These are phyloP conservation scores for Cardamine occulta DNA, from an alignment of 345 rosid genomes.

Conservation along the genomic window DNA sequence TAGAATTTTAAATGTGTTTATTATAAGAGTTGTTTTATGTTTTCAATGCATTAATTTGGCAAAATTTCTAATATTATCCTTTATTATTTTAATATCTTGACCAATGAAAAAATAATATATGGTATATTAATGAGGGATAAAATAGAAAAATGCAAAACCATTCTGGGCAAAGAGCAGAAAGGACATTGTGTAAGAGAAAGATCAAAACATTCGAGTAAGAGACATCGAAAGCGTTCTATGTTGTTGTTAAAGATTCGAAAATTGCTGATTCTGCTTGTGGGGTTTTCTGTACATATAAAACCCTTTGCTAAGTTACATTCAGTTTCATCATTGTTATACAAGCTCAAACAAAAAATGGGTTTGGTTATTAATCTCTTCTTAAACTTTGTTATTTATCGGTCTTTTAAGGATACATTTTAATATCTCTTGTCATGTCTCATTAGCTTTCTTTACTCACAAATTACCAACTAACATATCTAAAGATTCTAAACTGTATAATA, in stretches of 20 bases:
- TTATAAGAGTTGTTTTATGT: too few relatives aligned
- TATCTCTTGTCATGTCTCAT: neutral
- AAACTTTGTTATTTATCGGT: neutral
- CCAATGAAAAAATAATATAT: too few relatives aligned
- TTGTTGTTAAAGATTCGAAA: constrained; percentile 28
- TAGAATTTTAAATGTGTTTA: too few relatives aligned
- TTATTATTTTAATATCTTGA: too few relatives aligned
- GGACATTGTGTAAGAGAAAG: constrained; percentile 49
- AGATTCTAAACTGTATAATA: too few relatives aligned
- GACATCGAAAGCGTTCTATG: constrained; percentile 10
- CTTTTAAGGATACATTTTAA: neutral
- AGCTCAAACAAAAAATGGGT: constrained; percentile 10
- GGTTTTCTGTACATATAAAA: constrained; percentile 41
- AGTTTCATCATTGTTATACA: constrained; percentile 33
- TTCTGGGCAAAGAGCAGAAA: constrained; percentile 63
- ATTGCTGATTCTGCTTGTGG: constrained; percentile 35
- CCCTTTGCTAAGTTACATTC: constrained; percentile 25
- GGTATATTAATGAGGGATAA: too few relatives aligned
- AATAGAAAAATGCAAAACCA: constrained; percentile 51
- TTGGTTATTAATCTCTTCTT: constrained; percentile 20
- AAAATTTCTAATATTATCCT: too few relatives aligned
- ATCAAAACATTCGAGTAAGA: too few relatives aligned
- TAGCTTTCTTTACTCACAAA: too few relatives aligned
- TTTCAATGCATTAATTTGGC: too few relatives aligned
- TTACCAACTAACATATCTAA: too few relatives aligned